Base-by-base conservation (phyloP, 2,329 filamentous ascomycete genomes). In the Aspergillus puulaauensis region DNA sequence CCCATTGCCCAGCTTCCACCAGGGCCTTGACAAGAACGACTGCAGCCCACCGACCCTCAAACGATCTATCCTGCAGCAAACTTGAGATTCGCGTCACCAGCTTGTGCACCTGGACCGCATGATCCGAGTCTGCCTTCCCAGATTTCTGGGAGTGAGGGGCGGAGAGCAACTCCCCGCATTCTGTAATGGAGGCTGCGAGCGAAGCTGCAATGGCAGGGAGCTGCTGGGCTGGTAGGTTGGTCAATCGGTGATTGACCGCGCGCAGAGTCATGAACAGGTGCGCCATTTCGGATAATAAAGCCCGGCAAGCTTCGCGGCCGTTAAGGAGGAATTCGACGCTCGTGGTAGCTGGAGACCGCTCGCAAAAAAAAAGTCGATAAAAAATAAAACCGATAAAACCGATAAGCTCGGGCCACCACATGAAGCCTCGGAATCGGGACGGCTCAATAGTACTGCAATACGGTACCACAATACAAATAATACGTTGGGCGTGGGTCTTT, bases 1-100 rank as follows among this genome's bases (percentile, higher is more conserved):
- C 91, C 86, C 90, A 91, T 46, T 91, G 91, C 23, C 92, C 92
- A 41, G 89, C 85, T 67, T 97, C 93, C 44, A 96, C 80, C 4
- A 88, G 80, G 4, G 90, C 85, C 77, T 97, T 97, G 73, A 92
- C 84, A 49, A 97, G 76, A 15, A 90, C 86, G 44, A 90, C 85
- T 6, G 88, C 92, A 17, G 87, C 83, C 77, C 93, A 96, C 67
- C 91, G 85, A 44, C 88, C 90, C 66, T 92, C 86, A 2, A 85
- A 72, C 48, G 79, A 90, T 58, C 88, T 88, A 56, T 93, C 91
- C 70, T 90, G 90, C 35, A 97, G 78, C 14, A 97, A 80, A 12
- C 89, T 87, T 1, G 86, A 88, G 58, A 96, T 80, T 53, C 90
- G 86, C 4, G 90, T 91, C 70, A 90, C 91, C 67, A 96, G 81